phyloP scores from a whole-genome alignment of 257 asterid genomes.

The Rehmannia glutinosa region DNA sequence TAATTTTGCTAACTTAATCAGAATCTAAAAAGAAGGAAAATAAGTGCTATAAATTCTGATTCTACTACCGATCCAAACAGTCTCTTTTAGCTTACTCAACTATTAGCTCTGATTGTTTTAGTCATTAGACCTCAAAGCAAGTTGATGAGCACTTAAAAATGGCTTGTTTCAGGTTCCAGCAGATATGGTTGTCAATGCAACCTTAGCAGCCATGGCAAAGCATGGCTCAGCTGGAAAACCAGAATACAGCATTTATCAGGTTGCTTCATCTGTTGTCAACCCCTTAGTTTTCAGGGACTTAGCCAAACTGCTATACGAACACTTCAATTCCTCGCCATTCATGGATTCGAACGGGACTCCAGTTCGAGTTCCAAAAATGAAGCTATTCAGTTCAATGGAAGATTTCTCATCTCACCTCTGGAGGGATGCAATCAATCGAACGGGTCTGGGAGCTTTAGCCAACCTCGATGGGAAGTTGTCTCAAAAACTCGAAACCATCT shows the following conservation, averaged over 20 bases:
- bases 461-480: conserved; percentile 52
- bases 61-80: no score
- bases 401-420: conserved; percentile 78
- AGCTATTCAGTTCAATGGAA: conserved; percentile 81
- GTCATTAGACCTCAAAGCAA: background rate
- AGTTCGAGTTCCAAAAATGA: conserved; percentile 66
- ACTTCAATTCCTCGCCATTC: conserved; percentile 66
- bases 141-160: background rate
- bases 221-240: conserved; percentile 63
- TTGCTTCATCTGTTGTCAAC: conserved; percentile 87
- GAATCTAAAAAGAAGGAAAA: no score
- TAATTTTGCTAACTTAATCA: no score
- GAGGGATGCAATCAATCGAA: conserved; percentile 57
- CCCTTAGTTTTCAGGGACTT: conserved; percentile 75
- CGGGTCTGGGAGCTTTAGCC: conserved; percentile 46
- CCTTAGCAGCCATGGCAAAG: conserved; percentile 95
- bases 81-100: no score
- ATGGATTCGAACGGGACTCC: conserved; percentile 64
- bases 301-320: conserved; percentile 58
- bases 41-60: no score
- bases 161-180: conserved; percentile 33
- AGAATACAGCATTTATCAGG: conserved; percentile 38
- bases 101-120: background rate
- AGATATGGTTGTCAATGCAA: conserved; percentile 95
- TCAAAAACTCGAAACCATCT: conserved; percentile 52